A percentile compares a stretch with the other conserved stretches of the same genome.
Conservation (phyloP, 306 rosid genomes). For the Corylus avellana region DNA sequence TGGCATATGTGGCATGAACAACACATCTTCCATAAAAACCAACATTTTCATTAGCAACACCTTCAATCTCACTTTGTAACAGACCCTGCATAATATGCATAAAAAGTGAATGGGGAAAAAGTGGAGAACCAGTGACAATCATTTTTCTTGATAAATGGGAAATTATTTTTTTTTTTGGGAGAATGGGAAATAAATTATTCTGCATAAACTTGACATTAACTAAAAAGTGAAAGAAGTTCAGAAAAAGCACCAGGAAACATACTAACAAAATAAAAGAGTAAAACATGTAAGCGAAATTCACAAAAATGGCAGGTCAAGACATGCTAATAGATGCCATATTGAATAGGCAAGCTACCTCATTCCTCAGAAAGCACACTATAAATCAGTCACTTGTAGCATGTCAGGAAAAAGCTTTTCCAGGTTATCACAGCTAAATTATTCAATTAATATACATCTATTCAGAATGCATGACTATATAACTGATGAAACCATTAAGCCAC, state of each 20-base stretch:
- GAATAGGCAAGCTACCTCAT: neutral
- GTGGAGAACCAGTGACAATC: neutral
- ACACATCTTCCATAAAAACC: conserved; percentile 65
- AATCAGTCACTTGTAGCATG: neutral
- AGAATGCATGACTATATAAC: neutral
- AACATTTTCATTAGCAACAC: conserved; percentile 49
- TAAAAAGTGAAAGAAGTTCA: neutral
- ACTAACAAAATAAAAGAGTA: neutral
- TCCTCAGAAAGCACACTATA: neutral
- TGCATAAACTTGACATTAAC: neutral
- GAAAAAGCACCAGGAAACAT: conserved; percentile 2
- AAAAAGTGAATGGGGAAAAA: neutral
- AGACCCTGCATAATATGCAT: conserved; percentile 47
- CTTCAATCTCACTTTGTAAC: conserved; percentile 68
- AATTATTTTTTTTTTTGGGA: neutral
- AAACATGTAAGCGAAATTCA: neutral
- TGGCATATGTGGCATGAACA: conserved; percentile 51
- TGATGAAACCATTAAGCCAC: neutral
- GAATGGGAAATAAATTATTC: neutral
- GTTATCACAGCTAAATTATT: neutral
- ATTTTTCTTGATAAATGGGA: neutral
- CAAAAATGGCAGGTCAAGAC: neutral
- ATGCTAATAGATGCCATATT: neutral
- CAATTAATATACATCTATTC: neutral
- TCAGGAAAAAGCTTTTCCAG: neutral